Percentiles rank a stretch among this genome's conserved stretches.
These are phyloP conservation scores for Paramecium octaurelia DNA, from an alignment of 73 alveolate genomes.

Conservation along the genomic window DNA sequence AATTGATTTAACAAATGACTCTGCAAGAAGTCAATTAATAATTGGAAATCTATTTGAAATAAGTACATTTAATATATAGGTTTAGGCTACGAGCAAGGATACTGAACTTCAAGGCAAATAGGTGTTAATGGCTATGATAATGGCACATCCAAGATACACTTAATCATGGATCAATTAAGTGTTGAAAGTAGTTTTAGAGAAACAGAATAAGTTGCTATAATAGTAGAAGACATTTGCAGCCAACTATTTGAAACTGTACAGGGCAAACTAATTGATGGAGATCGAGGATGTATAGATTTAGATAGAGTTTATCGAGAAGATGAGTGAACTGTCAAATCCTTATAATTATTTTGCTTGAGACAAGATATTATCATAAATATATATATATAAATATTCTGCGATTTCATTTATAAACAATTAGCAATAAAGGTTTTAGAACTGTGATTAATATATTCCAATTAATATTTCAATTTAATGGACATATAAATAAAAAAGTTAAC, in stretches of 20 bases:
- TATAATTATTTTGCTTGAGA: constrained; percentile 50
- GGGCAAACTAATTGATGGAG: neutral
- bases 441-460: neutral
- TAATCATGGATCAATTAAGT: neutral
- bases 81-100: neutral
- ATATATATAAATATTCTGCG: neutral
- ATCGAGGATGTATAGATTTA: neutral
- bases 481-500: neutral
- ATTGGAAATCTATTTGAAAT: neutral
- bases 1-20: constrained; percentile 12
- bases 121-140: neutral
- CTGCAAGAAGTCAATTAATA: neutral
- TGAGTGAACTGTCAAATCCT: constrained; percentile 50
- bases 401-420: neutral
- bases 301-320: neutral
- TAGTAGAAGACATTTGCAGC: constrained; percentile 36
- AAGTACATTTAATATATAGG: neutral
- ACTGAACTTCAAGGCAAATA: neutral
- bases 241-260: neutral
- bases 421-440: neutral
- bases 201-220: neutral
- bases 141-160: constrained; percentile 38
- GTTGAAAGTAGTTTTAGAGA: neutral
- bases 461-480: neutral
- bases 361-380: neutral